Base-by-base conservation (phyloP, 768 basidiomycete species). In the Pleurotus sapidus region DNA sequence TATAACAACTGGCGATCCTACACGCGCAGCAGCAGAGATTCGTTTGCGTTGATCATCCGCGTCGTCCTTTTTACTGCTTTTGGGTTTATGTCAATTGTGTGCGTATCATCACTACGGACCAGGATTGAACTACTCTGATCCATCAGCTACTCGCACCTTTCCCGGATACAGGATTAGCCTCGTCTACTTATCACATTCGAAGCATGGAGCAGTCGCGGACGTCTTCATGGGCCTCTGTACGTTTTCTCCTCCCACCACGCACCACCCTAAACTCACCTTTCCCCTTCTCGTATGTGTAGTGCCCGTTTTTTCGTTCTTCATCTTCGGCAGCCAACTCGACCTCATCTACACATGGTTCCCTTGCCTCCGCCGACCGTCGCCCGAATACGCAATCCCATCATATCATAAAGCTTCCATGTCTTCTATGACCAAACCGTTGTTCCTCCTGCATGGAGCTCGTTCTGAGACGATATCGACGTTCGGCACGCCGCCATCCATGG, bases 281-380 rank as follows among this genome's bases (percentile, higher is more conserved):
- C 51, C 6, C 37, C 18, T 7, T 11, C 6, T 20, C 51, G 25
- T 17, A 34, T 34, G 30, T 37, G 1, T n/a, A 54, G 51, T 54
- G 11, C 51, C 51, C 18, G 51, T 42, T 0, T 18, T 54, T 5
- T 24, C 51, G 5, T 34, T 54, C 12, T 24, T 54, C 51, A 42
- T 54, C 17, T 54, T 54, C 37, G 51, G 51, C 15, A 54, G 17
- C 27, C 51, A 54, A 25, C 51, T 54, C 14, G 51, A 54, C 51
- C 34, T 54, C 18, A 24, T 43, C 51, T 24, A 54, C 23, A n/a
- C 39, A n/a, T 54, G 51, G 51, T 54, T 54, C 51, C 42, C 42
- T 37, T 54, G 51, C 24, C 51, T 54, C n/a, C 34, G n/a, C 4
- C 30, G 14, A 12, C 34, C 49, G 38, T 4, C 49, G 25, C 3